Conservation (phyloP, 108 stramenopile species). For the Cyclotella kingstonii region DNA sequence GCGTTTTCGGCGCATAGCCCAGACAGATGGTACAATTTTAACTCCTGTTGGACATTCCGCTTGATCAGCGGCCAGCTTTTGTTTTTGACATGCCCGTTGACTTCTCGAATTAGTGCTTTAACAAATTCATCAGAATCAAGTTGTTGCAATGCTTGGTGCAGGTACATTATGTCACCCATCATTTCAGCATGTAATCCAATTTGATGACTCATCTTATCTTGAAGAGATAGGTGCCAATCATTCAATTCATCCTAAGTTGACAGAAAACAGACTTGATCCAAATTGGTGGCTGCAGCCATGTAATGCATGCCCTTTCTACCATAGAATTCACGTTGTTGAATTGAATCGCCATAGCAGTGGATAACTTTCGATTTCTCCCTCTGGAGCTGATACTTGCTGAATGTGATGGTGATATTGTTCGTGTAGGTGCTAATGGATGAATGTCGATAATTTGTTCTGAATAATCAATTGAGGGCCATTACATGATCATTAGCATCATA, state of each 20-base stretch:
- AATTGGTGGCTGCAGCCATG: background rate
- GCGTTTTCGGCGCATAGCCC: constrained; percentile 36
- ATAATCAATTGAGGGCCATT: no score
- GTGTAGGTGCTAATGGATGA: no score
- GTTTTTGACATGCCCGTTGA: constrained; percentile 12
- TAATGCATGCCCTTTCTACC: background rate
- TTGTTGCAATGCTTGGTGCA: constrained; percentile 29
- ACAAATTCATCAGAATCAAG: constrained; percentile 29
- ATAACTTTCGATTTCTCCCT: background rate
- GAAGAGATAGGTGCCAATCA: constrained; percentile 3
- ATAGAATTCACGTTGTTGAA: background rate
- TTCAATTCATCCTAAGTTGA: background rate
- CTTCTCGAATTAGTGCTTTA: constrained; percentile 20
- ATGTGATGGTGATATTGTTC: no score
- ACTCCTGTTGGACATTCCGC: constrained; percentile 4
- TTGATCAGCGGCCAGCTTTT: constrained; percentile 17
- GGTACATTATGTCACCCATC: constrained; percentile 37
- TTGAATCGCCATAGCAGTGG: constrained; percentile 1
- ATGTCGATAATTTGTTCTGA: no score
- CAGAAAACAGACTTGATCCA: background rate
- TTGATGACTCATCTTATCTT: constrained; percentile 12
- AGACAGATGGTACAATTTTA: constrained; percentile 18
- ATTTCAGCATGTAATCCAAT: constrained; percentile 26
- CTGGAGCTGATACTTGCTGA: constrained; percentile 6
- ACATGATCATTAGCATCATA: no score